Evolutionary conservation across 2,329 filamentous ascomycete genomes (phyloP), one percentile per base, ranked within the genome.

Genomic region (Xylariaceae sp.): DNA sequence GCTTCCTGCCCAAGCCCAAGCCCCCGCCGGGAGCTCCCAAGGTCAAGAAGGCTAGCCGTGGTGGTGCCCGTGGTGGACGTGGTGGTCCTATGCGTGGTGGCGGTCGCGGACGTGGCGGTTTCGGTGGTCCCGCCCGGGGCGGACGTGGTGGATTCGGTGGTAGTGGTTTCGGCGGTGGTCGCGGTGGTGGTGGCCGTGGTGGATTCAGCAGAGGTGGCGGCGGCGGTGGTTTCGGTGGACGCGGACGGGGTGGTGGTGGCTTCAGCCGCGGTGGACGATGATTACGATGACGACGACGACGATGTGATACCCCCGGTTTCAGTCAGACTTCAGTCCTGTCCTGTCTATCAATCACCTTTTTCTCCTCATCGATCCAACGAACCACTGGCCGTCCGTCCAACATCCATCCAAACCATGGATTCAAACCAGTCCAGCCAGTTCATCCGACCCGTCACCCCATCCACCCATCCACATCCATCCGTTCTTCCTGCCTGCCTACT

Each of bases 1-100:
- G 89, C 82, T 99, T 99, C 83, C 81, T 97, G 61, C 94, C 94
- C 65, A 96, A 92, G 82, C 93, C 93, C 57, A 97, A 97, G 81
- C 80, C 81, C 55, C 77, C 79, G 39, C 80, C 81, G 67, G 88
- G 88, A 71, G 84, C 87, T 77, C 76, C 79, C 64, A 82, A 82
- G 77, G 75, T 78, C 65, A 82, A 80, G 72, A 90, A 89, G 78
- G 80, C 87, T 59, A 88, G 88, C 77, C 85, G 84, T 70, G 83
- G 84, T 51, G 87, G 86, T 67, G 88, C 88, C 70, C 75, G 49
- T 1, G 69, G 77, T 54, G 59, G 65, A 8, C 65, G 68, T 10
- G 67, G 77, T 4, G 67, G 77, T 35, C 75, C 73, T 1, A 64
- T 64, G 15, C 59, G 62, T 78, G 83, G 84, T 71, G 82, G 83